Evolutionary conservation across 768 basidiomycete genomes (phyloP), one percentile per base, ranked within the genome.

Genomic region (Kwoniella mangroviensis): DNA sequence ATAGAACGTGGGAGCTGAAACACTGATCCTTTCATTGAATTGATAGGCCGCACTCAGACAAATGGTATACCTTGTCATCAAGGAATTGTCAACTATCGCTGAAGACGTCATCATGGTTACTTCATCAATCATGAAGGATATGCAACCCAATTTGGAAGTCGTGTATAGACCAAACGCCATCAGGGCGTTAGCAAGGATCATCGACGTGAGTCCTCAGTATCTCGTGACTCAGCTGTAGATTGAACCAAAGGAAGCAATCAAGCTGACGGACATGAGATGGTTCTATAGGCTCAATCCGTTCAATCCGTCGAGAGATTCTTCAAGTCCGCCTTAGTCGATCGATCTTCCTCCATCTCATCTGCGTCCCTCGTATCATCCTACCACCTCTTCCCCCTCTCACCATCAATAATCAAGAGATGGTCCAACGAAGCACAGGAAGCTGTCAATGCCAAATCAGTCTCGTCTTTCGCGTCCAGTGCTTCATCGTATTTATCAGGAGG

Each of bases 31-130:
- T n/a, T n/a, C n/a, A 41, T 42, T 24, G 2, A 22, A 74, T 19
- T 22, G n/a, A 26, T 84, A 98, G 95, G 91, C 90, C 78, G 95
- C 95, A 11, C 86, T 99, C 71, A 90, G 97, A 68, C 97, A 99
- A 84, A 95, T 94, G 86, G 95, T 99, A 26, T 99, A 99, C 85
- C 87, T 99, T 69, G 92, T 96, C 62, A 98, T 99, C 86, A 99
- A 98, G 86, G 97, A 99, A 84, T 88, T 99, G 12, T 91, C 94
- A 34, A 90, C 88, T 43, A 91, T 91, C n/a, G 93, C 97, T 17
- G 94, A 99, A 84, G 96, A 98, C 86, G 94, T 98, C 34, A 97
- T 99, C 76, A 99, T 99, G 94, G 95, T 98, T 72, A 99, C 97
- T 11, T 92, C 91, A 83, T 97, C 94, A 79, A 98, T 99, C 83